Base-by-base conservation (phyloP, 75 land plant species). In the Pinus albicaulis region DNA sequence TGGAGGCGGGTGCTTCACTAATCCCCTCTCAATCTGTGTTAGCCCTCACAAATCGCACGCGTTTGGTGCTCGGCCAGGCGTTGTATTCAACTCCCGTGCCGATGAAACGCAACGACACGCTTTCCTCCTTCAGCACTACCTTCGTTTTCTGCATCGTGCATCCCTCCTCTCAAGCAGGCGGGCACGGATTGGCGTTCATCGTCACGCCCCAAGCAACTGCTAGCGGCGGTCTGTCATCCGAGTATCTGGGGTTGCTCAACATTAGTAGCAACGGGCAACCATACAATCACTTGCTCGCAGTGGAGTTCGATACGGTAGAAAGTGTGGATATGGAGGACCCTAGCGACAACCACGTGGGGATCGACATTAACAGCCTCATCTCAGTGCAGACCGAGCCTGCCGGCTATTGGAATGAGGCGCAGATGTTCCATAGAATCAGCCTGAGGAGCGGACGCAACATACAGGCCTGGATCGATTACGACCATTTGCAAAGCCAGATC, bases 261-360 rank as follows among this genome's bases (percentile, higher is more conserved):
- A 64, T 25, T 13, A 24, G 57, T 19, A 84, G 78, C 59, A 78
- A 82, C 56, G 93, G 93, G 13, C 79, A 84, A 48, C 12, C 76
- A 2, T 20, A 65, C n/a, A 87, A 85, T 53, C 89, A 87, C 55
- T 61, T 87, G 14, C 55, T 87, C 52, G 91, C 91, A 5, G 83
- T 92, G 1, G 93, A 89, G 76, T 77, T 92, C 60, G 93, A 92
- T 71, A 83, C 89, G 7, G 44, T 77, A 4, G 73, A 76, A 63
- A 85, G 57, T 48, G 6, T n/a, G 0, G 80, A 79, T 48, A 76
- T 86, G n/a, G 14, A 22, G 3, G 91, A 92, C 63, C 83, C 82
- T n/a, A 57, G 79, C 56, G 61, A 48, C 44, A 82, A 84, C 68
- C 93, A 89, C 72, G 79, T 89, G 12, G 93, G 93, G 0, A 59